These are phyloP conservation scores for Argentina anserina DNA, from an alignment of 306 rosid genomes.

Conservation along the genomic window DNA sequence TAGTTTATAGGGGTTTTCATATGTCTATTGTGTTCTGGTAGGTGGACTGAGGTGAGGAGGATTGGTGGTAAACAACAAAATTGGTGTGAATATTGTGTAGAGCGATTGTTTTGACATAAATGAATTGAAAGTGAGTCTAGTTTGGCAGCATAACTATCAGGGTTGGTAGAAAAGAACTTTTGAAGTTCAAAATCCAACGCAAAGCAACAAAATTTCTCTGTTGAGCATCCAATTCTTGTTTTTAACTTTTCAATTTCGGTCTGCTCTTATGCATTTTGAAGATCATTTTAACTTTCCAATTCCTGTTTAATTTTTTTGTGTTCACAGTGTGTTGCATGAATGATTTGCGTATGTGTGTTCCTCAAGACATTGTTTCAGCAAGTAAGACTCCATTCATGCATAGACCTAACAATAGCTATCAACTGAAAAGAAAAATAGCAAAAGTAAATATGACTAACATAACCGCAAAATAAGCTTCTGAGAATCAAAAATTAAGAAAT, in stretches of 20 bases:
- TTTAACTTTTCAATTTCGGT: not conserved
- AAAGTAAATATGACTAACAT: too few species aligned
- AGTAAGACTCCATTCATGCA: too few species aligned
- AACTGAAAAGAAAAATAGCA: too few species aligned
- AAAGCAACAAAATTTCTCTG: not conserved
- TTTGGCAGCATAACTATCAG: not conserved
- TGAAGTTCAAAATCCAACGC: not conserved
- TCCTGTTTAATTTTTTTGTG: too few species aligned
- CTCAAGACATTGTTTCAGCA: too few species aligned
- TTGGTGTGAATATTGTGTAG: not conserved
- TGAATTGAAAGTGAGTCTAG: not conserved
- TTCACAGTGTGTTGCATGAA: too few species aligned
- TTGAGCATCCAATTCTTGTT: not conserved
- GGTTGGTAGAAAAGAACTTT: not conserved
- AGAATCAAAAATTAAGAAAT: too few species aligned
- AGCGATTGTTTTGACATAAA: not conserved
- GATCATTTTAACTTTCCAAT: too few species aligned
- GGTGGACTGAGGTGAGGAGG: not conserved
- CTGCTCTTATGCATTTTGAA: not conserved
- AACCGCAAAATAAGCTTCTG: too few species aligned
- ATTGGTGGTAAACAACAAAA: not conserved
- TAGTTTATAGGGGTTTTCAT: not conserved
- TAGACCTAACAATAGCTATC: too few species aligned
- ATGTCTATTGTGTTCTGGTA: not conserved
- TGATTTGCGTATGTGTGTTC: too few species aligned